Evolutionary conservation across 2,329 filamentous ascomycete genomes (phyloP), one percentile per base, ranked within the genome.

Genomic region (Penicillium verrucosum): DNA sequence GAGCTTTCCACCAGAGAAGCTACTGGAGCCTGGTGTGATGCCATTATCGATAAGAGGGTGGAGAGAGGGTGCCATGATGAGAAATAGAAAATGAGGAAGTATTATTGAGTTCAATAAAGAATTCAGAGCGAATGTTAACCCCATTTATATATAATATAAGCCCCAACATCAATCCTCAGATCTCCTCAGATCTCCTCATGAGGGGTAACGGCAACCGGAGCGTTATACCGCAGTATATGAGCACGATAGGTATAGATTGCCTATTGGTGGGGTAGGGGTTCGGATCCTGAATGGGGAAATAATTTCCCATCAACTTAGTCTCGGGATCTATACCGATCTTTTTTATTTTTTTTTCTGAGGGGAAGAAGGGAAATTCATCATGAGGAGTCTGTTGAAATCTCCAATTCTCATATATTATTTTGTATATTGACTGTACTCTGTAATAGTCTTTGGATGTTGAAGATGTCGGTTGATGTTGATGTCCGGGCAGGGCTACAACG

Each of bases 41-140:
- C 85, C 85, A 63, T 83, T 82, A 75, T 87, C 83, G 74, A 89
- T 75, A 49, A 81, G 69, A 42, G 86, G 86, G 73, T 89, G 86
- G 18, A 89, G 77, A 21, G 80, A 81, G 27, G 71, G 72, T 11
- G 61, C 54, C 63, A 65, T 65, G 23, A 21, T 54, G 37, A 51
- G 23, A 9, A 12, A 44, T 70, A 54, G 50, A 25, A 27, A 49
- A 40, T 37, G 12, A 34, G 18, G 23, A 23, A 30, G 25, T 51
- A 30, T 18, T 32, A n/a, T 25, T 16, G 18, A 18, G 34, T n/a
- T 16, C 2, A 7, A 30, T 11, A 3, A 21, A 23, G 3, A 18
- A 7, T 27, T 9, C 10, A 14, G 9, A 36, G 21, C 1, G 7
- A 25, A 34, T 36, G 14, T 25, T 5, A 5, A 18, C 9, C 29